phyloP scores from a whole-genome alignment of 768 basidiomycete species.

The Paxillus rubicundulus region DNA sequence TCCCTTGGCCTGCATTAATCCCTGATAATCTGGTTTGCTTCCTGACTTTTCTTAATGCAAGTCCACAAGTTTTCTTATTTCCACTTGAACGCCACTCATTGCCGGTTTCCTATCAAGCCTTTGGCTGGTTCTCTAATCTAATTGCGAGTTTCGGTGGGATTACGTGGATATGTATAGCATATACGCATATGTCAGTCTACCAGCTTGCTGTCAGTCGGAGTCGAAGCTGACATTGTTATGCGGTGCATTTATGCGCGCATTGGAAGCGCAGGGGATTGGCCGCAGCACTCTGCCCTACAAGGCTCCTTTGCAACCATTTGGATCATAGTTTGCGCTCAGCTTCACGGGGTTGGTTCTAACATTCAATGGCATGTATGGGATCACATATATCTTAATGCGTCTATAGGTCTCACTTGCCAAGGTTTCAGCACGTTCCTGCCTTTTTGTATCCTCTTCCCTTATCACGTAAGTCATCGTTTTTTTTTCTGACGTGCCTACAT shows the following conservation, averaged over 20 bases:
- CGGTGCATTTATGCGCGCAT: conserved; percentile 21
- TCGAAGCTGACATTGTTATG: conserved; percentile 3
- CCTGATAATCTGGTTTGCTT: conserved; percentile 55
- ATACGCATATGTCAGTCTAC: conserved; percentile 24
- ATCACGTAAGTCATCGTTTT: conserved; percentile 47
- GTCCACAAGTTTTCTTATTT: conserved; percentile 30
- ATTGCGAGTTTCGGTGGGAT: conserved; percentile 32
- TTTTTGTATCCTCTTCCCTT: conserved; percentile 56
- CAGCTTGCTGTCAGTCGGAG: conserved; percentile 5
- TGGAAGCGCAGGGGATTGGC: conserved; percentile 39
- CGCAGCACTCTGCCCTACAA: conserved; percentile 46
- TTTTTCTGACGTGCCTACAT: conserved; percentile 9
- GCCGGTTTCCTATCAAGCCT: conserved; percentile 9
- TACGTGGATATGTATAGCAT: conserved; percentile 35
- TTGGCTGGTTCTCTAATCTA: conserved; percentile 28
- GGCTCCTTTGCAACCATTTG: conserved; percentile 63
- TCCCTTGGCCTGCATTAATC: conserved; percentile 39
- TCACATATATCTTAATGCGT: conserved; percentile 8
- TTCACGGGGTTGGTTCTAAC: conserved; percentile 51
- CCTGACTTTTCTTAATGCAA: conserved; percentile 58
- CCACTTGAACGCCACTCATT: conserved; percentile 22
- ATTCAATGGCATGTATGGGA: conserved; percentile 46
- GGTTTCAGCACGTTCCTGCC: conserved; percentile 24
- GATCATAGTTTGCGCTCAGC: conserved; percentile 56
- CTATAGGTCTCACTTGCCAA: conserved; percentile 15